Conservation (phyloP, 495 filamentous ascomycete species). For the Penicillium flavigenum region DNA sequence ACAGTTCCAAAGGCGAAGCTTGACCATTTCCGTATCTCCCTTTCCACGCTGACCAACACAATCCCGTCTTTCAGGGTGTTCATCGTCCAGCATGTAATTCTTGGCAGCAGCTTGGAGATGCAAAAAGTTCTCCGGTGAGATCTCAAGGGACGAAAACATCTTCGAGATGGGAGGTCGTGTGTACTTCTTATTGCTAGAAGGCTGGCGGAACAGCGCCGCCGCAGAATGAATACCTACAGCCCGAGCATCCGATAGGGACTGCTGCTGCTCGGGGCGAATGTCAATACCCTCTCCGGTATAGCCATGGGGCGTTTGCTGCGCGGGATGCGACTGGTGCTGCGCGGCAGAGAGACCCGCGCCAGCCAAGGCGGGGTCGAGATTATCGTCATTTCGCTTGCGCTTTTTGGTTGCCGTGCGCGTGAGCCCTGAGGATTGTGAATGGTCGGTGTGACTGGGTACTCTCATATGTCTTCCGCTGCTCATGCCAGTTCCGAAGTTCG, state of each 20-base stretch:
- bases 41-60: slow-evolving; percentile 61
- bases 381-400: slow-evolving; percentile 45
- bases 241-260: slow-evolving; percentile 47
- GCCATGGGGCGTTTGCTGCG: slow-evolving; percentile 31
- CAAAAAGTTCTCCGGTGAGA: slow-evolving; percentile 58
- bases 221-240: slow-evolving; percentile 57
- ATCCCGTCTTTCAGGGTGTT: slow-evolving; percentile 55
- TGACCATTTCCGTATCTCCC: slow-evolving; percentile 61
- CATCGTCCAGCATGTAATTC: slow-evolving; percentile 58
- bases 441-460: slow-evolving; percentile 51
- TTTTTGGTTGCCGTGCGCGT: slow-evolving; percentile 45
- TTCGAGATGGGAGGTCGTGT: slow-evolving; percentile 64
- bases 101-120: slow-evolving; percentile 61
- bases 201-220: slow-evolving; percentile 56
- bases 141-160: slow-evolving; percentile 56
- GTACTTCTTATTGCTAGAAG: slow-evolving; percentile 56
- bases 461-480: slow-evolving; percentile 33
- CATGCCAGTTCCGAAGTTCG: slow-evolving; percentile 34
- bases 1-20: slow-evolving; percentile 58
- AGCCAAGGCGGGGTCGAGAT: slow-evolving; percentile 46
- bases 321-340: slow-evolving; percentile 34
- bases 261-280: slow-evolving; percentile 38
- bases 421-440: slow-evolving; percentile 77
- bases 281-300: slow-evolving; percentile 39
- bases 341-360: slow-evolving; percentile 27